Conservation (phyloP, 1,139 yeast species). For the Candida sp. region DNA sequence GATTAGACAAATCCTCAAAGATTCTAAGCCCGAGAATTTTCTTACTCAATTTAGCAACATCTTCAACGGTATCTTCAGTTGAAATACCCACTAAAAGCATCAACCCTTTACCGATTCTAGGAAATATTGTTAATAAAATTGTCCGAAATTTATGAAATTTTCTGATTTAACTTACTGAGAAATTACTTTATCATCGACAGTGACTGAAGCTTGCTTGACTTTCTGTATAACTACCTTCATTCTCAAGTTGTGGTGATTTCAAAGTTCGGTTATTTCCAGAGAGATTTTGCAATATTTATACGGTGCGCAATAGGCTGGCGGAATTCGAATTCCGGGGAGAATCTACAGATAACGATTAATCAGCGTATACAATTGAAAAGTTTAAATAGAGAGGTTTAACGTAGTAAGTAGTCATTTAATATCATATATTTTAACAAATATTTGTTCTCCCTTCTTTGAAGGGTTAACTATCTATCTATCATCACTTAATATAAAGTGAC, state of each 20-base stretch:
- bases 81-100: slow-evolving; percentile 83
- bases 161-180: slow-evolving; percentile 52
- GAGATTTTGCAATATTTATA: no score
- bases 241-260: background rate
- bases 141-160: background rate
- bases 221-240: slow-evolving; percentile 91
- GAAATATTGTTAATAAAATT: background rate
- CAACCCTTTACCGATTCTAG: slow-evolving; percentile 67
- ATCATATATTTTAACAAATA: no score
- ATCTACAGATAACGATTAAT: background rate
- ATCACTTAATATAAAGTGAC: slow-evolving; percentile 54
- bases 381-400: background rate
- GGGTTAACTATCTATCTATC: slow-evolving; percentile 13
- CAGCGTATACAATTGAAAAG: background rate
- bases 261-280: no score
- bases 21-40: slow-evolving; percentile 64
- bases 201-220: slow-evolving; percentile 83
- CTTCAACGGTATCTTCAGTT: slow-evolving; percentile 70
- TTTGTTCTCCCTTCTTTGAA: no score
- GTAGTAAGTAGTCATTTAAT: no score
- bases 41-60: slow-evolving; percentile 63
- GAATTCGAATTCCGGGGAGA: background rate
- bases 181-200: slow-evolving; percentile 66
- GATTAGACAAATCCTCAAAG: slow-evolving; percentile 55
- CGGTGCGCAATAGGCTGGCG: no score